These are phyloP conservation scores for Mucor mucedo DNA, from an alignment of 371 early-diverging fungal genomes.

Conservation along the genomic window DNA sequence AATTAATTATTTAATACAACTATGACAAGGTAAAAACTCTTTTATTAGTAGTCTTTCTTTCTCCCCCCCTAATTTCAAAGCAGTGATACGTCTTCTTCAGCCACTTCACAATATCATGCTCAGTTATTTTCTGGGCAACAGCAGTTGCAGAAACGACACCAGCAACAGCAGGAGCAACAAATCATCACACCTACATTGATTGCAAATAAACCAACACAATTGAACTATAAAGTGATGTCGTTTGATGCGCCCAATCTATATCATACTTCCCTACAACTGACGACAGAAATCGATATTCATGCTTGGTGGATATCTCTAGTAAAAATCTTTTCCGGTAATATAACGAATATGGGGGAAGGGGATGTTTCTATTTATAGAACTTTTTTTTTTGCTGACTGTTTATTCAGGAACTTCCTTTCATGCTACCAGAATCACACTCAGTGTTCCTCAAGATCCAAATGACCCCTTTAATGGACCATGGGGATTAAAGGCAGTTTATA, in stretches of 20 bases:
- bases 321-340: conserved; percentile 39
- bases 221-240: conserved; percentile 36
- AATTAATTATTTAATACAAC: neutral
- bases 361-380: neutral
- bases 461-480: conserved; percentile 55
- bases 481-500: conserved; percentile 56
- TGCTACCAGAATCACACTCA: conserved; percentile 45
- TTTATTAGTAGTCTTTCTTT: neutral
- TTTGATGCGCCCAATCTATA: conserved; percentile 55
- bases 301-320: conserved; percentile 53
- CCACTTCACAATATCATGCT: conserved; percentile 56
- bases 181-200: conserved; percentile 22
- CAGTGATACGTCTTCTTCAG: conserved; percentile 29
- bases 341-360: too few relatives aligned
- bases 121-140: conserved; percentile 49
- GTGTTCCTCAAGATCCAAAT: conserved; percentile 54
- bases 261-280: conserved; percentile 47
- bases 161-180: conserved; percentile 33
- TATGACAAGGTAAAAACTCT: neutral
- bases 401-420: conserved; percentile 40
- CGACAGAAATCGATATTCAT: conserved; percentile 49
- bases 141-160: conserved; percentile 40
- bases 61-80: neutral
- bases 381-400: neutral
- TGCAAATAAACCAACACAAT: conserved; percentile 24